Base-by-base conservation (phyloP, 2,329 filamentous ascomycete genomes). In the Trichoderma atrobrunneum region DNA sequence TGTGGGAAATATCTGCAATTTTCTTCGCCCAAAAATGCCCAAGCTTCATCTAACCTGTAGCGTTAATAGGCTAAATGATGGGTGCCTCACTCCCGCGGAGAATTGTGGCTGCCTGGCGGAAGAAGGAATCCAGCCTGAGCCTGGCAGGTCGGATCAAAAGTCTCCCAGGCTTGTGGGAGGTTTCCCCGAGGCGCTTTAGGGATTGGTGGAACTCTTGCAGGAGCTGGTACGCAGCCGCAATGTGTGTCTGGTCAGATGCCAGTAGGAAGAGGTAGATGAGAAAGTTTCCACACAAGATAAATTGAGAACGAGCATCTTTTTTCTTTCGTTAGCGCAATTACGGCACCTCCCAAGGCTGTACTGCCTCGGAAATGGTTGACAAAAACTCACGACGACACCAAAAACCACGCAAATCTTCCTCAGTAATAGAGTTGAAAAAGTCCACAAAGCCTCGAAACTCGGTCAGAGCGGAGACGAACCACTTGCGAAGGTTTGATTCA, bases 231-330 rank as follows among this genome's bases (percentile, higher is more conserved):
- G 82, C 79, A 1, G 77, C 75, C 26, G 78, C 78, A 5, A 82
- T 78, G 62, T 84, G 79, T 4, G 73, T 72, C 3, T 76, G 76
- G 8, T 80, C 79, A 0, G 82, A 80, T 0, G 84, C 83, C 5
- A 85, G 77, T 1, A 86, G 78, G 62, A 86, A 86, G 0, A 86
- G 79, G 72, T 85, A 85, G 30, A 86, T 84, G 62, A 86, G 78
- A 66, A 86, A 85, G 74, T 86, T 86, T 18, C 84, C 83, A 48
- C 82, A 84, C 0, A 85, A 77, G 4, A 85, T 85, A 0, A 86
- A 76, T 70, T 86, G 84, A 8, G 83, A 84, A 16, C 84, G 81
- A 16, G 76, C 75, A 70, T 81, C 79, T 78, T 8, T 8, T 3
- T 69, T 51, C 57, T 36, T 39, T 14, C 14, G 34, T 70, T 16